phyloP scores from a whole-genome alignment of 140 eudicot genomes.

The Flaveria floridana region DNA sequence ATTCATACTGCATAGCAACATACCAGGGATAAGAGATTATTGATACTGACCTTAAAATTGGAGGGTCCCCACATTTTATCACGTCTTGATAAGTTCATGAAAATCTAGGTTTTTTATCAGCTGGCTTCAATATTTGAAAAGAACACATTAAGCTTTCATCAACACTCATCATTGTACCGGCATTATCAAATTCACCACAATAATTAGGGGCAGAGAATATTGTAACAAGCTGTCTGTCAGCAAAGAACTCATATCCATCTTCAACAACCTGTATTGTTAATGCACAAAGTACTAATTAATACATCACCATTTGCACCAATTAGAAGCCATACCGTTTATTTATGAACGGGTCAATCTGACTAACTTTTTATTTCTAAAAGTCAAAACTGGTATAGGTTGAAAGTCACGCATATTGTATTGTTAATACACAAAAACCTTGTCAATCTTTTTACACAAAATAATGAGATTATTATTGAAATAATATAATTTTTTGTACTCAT shows the following conservation, averaged over 20 bases:
- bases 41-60: constrained; percentile 42
- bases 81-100: constrained; percentile 21
- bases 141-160: constrained; percentile 59
- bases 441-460: not conserved
- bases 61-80: constrained; percentile 20
- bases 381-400: not conserved
- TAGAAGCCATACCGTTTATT: not conserved
- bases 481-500: not conserved
- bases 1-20: constrained; percentile 12
- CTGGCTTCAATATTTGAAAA: constrained; percentile 55
- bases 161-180: constrained; percentile 71
- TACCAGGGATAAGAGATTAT: constrained; percentile 11
- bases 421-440: not conserved
- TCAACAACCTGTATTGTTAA: constrained; percentile 65
- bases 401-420: not conserved
- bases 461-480: not conserved
- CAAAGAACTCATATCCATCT: constrained; percentile 62
- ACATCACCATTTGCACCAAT: not conserved
- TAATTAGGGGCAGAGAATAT: constrained; percentile 57
- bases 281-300: constrained; percentile 16
- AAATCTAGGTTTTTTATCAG: constrained; percentile 46
- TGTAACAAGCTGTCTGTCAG: constrained; percentile 58
- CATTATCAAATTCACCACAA: constrained; percentile 65
- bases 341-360: not conserved
- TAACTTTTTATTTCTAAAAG: not conserved